Evolutionary conservation across 352 stramenopile species (phyloP).

Genomic region (Peronospora farinosa): DNA sequence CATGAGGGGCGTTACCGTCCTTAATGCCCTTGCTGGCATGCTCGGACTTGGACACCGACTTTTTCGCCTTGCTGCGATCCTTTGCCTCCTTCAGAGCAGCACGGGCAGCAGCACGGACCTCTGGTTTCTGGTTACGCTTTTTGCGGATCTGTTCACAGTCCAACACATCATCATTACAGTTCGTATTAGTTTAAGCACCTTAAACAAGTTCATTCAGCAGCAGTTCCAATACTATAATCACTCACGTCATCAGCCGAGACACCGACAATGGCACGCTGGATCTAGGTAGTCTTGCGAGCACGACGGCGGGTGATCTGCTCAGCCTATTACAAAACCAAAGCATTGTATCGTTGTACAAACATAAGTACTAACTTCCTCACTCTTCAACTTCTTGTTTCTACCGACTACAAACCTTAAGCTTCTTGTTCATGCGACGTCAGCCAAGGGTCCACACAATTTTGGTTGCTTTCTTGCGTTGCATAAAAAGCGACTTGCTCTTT

Average conservation of each 20-base stretch:
- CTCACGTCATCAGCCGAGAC: slow-evolving; percentile 91
- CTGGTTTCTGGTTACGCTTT: slow-evolving; percentile 94
- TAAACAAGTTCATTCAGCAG: neutral
- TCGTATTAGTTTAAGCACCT: neutral
- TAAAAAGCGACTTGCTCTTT: slow-evolving; percentile 97
- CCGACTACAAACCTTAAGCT: slow-evolving; percentile 87
- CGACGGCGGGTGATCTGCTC: slow-evolving; percentile 79
- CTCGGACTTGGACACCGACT: slow-evolving; percentile 52
- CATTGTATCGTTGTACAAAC: neutral
- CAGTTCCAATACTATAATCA: slow-evolving; percentile 7
- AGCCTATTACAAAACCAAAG: slow-evolving; percentile 33
- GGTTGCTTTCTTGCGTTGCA: slow-evolving; percentile 99
- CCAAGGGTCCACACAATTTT: slow-evolving; percentile 98
- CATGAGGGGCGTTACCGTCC: slow-evolving; percentile 54
- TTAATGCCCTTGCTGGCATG: slow-evolving; percentile 54
- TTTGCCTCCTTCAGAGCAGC: slow-evolving; percentile 90
- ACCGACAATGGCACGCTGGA: slow-evolving; percentile 96
- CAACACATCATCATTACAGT: neutral
- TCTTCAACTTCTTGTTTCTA: neutral
- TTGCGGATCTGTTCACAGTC: slow-evolving; percentile 87
- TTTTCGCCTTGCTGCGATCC: slow-evolving; percentile 86
- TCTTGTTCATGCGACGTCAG: slow-evolving; percentile 99
- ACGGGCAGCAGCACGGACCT: slow-evolving; percentile 86
- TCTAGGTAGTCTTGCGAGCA: slow-evolving; percentile 92
- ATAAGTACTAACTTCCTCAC: neutral